Evolutionary conservation across 2,329 filamentous ascomycete genomes (phyloP).

Genomic region (Biscogniauxia marginata): DNA sequence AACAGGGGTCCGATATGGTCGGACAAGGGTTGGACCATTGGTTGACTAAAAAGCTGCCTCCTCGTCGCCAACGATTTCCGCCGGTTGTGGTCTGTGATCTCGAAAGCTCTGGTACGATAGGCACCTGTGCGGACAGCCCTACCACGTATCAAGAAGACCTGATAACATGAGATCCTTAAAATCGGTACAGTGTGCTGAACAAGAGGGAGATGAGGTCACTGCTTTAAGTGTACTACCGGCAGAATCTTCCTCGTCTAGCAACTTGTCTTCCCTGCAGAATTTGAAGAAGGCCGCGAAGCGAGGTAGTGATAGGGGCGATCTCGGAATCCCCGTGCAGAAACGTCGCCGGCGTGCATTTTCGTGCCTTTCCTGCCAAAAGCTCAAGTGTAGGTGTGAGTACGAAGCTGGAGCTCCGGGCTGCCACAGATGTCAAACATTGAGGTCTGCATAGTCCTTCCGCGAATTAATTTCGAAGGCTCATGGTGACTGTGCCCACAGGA

Average conservation of each 20-base stretch:
- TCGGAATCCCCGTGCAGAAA: constrained; percentile 16
- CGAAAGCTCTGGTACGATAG: background rate
- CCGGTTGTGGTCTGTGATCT: background rate
- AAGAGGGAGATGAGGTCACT: background rate
- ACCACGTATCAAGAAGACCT: background rate
- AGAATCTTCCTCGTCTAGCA: background rate
- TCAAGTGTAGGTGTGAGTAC: constrained; percentile 32
- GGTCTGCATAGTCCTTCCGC: constrained; percentile 15
- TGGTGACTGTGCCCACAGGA: constrained; percentile 15
- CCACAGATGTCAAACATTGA: constrained; percentile 31
- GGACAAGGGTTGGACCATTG: background rate
- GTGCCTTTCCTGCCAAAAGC: constrained; percentile 29
- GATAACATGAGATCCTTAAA: background rate
- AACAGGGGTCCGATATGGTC: background rate
- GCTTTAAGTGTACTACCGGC: background rate
- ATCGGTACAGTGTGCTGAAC: background rate
- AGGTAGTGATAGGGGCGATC: constrained; percentile 7
- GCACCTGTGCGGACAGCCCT: background rate
- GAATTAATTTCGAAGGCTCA: background rate
- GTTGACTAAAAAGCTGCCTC: background rate
- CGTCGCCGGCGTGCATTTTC: constrained; percentile 30
- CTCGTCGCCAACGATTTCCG: background rate
- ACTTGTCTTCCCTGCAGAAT: constrained; percentile 1
- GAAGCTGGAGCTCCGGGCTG: constrained; percentile 27
- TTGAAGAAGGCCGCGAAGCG: constrained; percentile 15